A percentile compares a stretch with the other conserved stretches of the same genome.
phyloP scores from a whole-genome alignment of 148 eudicot genomes.

The Nepenthes mirabilis region DNA sequence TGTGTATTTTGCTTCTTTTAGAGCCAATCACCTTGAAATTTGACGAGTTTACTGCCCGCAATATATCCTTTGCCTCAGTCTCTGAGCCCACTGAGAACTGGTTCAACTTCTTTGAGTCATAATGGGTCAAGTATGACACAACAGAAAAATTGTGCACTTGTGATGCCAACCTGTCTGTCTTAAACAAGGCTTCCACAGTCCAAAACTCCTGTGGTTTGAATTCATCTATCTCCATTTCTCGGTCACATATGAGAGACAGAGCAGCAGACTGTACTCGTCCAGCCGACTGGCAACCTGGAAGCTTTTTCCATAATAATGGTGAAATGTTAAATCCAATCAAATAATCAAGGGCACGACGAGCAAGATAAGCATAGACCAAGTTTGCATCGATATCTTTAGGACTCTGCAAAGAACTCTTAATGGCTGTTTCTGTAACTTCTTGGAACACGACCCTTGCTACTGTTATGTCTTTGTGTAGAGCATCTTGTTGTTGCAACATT shows the following conservation, averaged over 20 bases:
- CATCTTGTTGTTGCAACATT: constrained; percentile 81
- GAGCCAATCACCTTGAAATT: constrained; percentile 38
- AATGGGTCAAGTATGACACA: constrained; percentile 63
- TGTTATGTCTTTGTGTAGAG: constrained; percentile 41
- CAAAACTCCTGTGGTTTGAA: constrained; percentile 83
- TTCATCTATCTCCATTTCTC: constrained; percentile 75
- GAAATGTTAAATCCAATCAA: constrained; percentile 94
- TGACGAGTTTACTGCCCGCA: constrained; percentile 35
- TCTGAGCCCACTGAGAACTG: constrained; percentile 57
- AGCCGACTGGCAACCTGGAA: constrained; percentile 97
- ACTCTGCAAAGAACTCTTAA: constrained; percentile 61
- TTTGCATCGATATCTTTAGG: constrained; percentile 78
- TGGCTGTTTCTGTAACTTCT: constrained; percentile 81
- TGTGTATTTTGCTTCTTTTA: constrained; percentile 42
- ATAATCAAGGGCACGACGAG: constrained; percentile 97
- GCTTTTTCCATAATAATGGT: constrained; percentile 83
- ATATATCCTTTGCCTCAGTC: constrained; percentile 44
- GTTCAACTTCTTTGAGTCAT: constrained; percentile 46
- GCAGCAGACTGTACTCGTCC: constrained; percentile 99
- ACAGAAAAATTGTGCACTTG: constrained; percentile 10
- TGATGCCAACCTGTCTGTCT: constrained; percentile 14
- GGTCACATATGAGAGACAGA: constrained; percentile 69
- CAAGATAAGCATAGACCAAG: constrained; percentile 94
- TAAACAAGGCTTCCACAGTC: constrained; percentile 62
- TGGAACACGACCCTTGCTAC: constrained; percentile 87